Base-by-base conservation (phyloP, 176 grass and related monocot genomes). In the Zoysia pacifica region DNA sequence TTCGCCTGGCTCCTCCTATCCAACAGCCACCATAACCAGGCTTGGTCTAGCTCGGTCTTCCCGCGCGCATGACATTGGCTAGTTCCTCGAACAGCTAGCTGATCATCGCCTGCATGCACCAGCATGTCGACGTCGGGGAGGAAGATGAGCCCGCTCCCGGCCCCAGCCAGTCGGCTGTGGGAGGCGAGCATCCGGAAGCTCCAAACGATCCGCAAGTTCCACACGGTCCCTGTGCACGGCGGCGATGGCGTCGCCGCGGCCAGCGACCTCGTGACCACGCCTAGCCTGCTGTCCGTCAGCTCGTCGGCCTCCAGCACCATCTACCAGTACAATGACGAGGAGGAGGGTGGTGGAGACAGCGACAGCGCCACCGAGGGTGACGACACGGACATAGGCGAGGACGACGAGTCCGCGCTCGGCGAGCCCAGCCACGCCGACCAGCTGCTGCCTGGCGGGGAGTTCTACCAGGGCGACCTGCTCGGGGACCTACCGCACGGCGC, bases 401-500 rank as follows among this genome's bases (percentile, higher is more conserved):
- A 4, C 5, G 70, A 12, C 39, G 52, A 67, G 11, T 19, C 18
- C 5, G 11, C 74, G 10, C 73, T 84, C 65, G 81, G 53, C 8
- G 77, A 79, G 54, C 11, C 77, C 46, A 70, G 19, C 64, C 87
- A 93, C 67, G 69, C 86, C 5, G 87, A 92, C 39, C 87, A 87
- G 53, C 56, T 85, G 48, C 90, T 93, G 0, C 59, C 85, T 0
- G 84, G 85, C 62, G 93, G 90, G 0, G 93, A 90, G 77, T 97
- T 97, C 81, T 97, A 82, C 79, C 89, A 89, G 15, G 93, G 93
- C 1, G 81, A 86, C 41, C 81, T 91, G 36, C 69, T 40, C 42
- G 60, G 73, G 0, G 79, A 83, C 13, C 65, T 83, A 13, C 90
- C 93, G 0, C 72, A 93, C 72, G 93, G 93, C 44, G 51, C 56